Evolutionary conservation across 345 rosid genomes (phyloP).

Genomic region (Tarenaya hassleriana): DNA sequence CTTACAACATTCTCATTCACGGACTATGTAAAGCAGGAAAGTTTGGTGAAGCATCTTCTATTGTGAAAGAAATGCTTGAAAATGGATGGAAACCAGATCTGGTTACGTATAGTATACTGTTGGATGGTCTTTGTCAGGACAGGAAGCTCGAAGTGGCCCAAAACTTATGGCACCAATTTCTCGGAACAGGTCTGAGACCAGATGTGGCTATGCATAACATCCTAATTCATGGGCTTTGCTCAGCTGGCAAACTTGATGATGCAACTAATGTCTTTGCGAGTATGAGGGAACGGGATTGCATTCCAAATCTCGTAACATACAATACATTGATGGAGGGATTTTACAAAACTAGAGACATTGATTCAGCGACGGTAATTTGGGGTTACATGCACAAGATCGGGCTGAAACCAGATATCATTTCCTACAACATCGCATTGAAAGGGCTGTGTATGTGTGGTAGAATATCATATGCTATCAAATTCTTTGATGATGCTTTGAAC

Average conservation of each 20-base stretch:
- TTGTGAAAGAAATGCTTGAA: slow-evolving; percentile 75
- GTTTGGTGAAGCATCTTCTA: slow-evolving; percentile 51
- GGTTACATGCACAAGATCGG: slow-evolving; percentile 43
- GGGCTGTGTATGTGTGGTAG: slow-evolving; percentile 69
- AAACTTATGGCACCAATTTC: slow-evolving; percentile 56
- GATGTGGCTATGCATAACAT: slow-evolving; percentile 73
- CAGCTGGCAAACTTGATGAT: slow-evolving; percentile 59
- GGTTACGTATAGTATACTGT: slow-evolving; percentile 67
- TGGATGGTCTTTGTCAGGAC: slow-evolving; percentile 67
- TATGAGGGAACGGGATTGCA: slow-evolving; percentile 45
- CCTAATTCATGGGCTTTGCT: slow-evolving; percentile 72
- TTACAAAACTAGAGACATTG: slow-evolving; percentile 49
- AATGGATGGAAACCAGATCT: slow-evolving; percentile 63
- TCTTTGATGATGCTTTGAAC: slow-evolving; percentile 60
- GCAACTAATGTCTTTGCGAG: slow-evolving; percentile 51
- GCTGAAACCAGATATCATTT: slow-evolving; percentile 64
- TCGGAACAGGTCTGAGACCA: slow-evolving; percentile 51
- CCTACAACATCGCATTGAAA: slow-evolving; percentile 67
- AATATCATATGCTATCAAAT: slow-evolving; percentile 48
- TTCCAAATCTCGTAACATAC: slow-evolving; percentile 74
- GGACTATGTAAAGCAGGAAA: slow-evolving; percentile 76
- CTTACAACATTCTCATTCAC: slow-evolving; percentile 62
- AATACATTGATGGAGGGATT: slow-evolving; percentile 87
- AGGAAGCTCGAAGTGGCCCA: slow-evolving; percentile 61
- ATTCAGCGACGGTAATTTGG: slow-evolving; percentile 64